Evolutionary conservation across 768 basidiomycete genomes (phyloP).

Genomic region (Podaxis sp.): DNA sequence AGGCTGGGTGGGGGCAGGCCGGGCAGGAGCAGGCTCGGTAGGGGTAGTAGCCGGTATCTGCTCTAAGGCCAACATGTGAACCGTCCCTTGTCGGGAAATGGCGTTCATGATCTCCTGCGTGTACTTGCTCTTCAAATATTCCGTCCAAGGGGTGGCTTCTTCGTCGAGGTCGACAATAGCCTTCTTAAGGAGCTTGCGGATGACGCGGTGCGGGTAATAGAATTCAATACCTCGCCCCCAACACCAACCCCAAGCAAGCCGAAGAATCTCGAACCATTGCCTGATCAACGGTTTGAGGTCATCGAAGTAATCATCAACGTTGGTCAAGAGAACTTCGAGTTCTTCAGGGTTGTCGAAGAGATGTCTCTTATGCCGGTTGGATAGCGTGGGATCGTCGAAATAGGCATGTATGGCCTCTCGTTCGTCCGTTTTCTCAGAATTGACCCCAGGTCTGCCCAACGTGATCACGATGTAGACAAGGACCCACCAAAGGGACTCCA

Average conservation of each 20-base stretch:
- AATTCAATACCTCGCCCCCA: not conserved
- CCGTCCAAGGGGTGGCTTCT: not conserved
- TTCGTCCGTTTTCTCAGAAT: not conserved
- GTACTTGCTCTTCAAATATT: not conserved
- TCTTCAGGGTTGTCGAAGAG: not conserved
- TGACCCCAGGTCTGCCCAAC: not conserved
- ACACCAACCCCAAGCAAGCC: not conserved
- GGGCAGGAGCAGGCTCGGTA: no score
- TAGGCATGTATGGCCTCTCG: not conserved
- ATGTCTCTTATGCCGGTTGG: not conserved
- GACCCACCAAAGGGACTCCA: not conserved
- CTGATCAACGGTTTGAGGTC: not conserved
- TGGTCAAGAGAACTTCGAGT: not conserved
- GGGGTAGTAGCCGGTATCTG: no score
- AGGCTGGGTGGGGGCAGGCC: no score
- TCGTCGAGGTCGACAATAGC: not conserved
- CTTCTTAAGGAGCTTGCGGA: not conserved
- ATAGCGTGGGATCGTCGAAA: not conserved
- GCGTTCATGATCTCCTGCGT: not conserved
- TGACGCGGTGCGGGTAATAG: not conserved
- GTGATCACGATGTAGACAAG: not conserved
- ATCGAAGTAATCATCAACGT: not conserved
- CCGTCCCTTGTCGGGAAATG: not conserved
- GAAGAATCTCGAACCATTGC: not conserved
- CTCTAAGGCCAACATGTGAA: not conserved